phyloP scores from a whole-genome alignment of 176 grass and related monocot genomes.

The Ensete glaucum region DNA sequence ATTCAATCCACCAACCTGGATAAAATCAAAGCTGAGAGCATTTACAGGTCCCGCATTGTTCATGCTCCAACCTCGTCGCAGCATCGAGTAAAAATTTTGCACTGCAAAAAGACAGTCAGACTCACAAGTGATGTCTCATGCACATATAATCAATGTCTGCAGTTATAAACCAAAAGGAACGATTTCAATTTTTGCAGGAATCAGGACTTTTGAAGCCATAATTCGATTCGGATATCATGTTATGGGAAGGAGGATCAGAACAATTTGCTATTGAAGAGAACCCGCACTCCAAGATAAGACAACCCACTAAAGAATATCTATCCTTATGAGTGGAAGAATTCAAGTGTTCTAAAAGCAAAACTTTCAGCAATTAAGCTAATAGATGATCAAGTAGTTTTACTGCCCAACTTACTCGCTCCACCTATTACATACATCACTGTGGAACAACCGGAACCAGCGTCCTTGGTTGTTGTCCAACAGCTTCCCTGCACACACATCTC shows the following conservation, averaged over 20 bases:
- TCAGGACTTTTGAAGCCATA: conserved; percentile 43
- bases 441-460: conserved; percentile 69
- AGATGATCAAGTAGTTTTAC: background rate
- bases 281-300: no score
- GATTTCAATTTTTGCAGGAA: background rate
- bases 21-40: no score
- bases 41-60: no score
- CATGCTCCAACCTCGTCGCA: background rate
- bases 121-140: background rate
- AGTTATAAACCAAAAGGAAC: background rate
- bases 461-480: conserved; percentile 80
- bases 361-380: background rate
- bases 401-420: conserved; percentile 69
- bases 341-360: background rate
- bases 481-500: conserved; percentile 46
- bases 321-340: no score
- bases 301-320: no score
- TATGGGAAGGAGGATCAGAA: background rate
- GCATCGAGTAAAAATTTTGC: background rate
- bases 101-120: background rate
- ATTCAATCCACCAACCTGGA: no score
- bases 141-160: background rate
- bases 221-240: conserved; percentile 75
- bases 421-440: conserved; percentile 67
- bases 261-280: background rate